phyloP scores from a whole-genome alignment of 805 yeast genomes.

The Schwanniomyces vanrijiae region DNA sequence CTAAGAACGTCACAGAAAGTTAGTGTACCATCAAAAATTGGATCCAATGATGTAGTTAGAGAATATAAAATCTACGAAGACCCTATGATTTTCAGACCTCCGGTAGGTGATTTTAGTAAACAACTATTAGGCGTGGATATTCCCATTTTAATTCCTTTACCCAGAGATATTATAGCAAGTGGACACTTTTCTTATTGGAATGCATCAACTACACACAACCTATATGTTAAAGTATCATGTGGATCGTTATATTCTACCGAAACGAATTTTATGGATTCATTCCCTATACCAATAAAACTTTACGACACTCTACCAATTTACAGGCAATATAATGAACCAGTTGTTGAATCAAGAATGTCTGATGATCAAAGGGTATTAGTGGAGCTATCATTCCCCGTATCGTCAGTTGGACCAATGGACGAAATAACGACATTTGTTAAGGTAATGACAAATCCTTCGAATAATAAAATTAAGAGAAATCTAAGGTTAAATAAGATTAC shows the following conservation, averaged over 20 bases:
- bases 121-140: slow-evolving; percentile 55
- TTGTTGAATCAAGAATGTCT: slow-evolving; percentile 43
- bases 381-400: slow-evolving; percentile 47
- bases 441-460: slow-evolving; percentile 39
- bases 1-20: slow-evolving; percentile 53
- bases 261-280: slow-evolving; percentile 27
- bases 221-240: slow-evolving; percentile 38
- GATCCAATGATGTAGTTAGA: slow-evolving; percentile 33
- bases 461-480: slow-evolving; percentile 27
- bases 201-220: slow-evolving; percentile 47
- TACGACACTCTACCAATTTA: slow-evolving; percentile 59
- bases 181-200: slow-evolving; percentile 47
- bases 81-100: slow-evolving; percentile 36
- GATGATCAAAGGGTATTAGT: slow-evolving; percentile 49
- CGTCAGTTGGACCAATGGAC: slow-evolving; percentile 63
- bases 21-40: slow-evolving; percentile 37
- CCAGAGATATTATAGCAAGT: slow-evolving; percentile 53
- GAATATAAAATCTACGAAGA: slow-evolving; percentile 35
- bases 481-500: slow-evolving; percentile 45
- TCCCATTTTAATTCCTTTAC: slow-evolving; percentile 58
- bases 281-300: slow-evolving; percentile 54
- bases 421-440: slow-evolving; percentile 37
- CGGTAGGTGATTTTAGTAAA: slow-evolving; percentile 37
- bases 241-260: slow-evolving; percentile 35
- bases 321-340: slow-evolving; percentile 54